A percentile compares a stretch with the other conserved stretches of the same genome.
Evolutionary conservation across 73 alveolate species (phyloP).

Genomic region (Urostyla sp.): DNA sequence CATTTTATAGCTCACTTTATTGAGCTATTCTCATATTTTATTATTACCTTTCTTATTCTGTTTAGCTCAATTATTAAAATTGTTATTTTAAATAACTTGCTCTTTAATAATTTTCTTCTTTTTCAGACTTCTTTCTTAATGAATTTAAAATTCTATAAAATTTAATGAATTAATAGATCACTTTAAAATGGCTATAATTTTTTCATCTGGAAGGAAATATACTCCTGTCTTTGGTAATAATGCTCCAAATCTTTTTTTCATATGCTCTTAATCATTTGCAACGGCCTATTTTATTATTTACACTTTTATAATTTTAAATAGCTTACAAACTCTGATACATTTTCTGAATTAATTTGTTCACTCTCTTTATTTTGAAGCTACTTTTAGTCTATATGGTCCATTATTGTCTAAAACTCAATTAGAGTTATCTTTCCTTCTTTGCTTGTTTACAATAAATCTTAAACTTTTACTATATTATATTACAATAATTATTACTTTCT

Average conservation of each 20-base stretch:
- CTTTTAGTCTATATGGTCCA: too few relatives aligned
- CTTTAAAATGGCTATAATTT: constrained; percentile 60
- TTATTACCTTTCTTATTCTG: constrained; percentile 26
- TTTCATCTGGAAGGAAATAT: constrained; percentile 67
- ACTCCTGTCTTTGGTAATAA: constrained; percentile 66
- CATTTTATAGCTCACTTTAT: constrained; percentile 40
- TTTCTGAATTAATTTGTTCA: too few relatives aligned
- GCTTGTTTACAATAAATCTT: too few relatives aligned
- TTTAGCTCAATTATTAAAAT: constrained; percentile 17
- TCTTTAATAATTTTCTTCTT: constrained; percentile 21
- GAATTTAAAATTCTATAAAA: constrained; percentile 18
- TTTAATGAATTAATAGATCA: not conserved
- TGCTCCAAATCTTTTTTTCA: constrained; percentile 10
- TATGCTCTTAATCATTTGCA: not conserved
- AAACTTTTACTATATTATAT: too few relatives aligned
- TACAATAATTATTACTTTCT: too few relatives aligned
- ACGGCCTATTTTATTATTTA: too few relatives aligned
- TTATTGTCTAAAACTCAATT: too few relatives aligned
- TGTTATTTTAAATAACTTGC: constrained; percentile 33
- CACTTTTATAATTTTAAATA: too few relatives aligned
- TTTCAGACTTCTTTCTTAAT: constrained; percentile 37
- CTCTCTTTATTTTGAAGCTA: too few relatives aligned
- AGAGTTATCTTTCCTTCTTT: too few relatives aligned
- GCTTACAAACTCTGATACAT: too few relatives aligned
- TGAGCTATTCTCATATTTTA: constrained; percentile 51